These are phyloP conservation scores for Endoconidiophora laricicola DNA, from an alignment of 2,329 filamentous ascomycete genomes.

Conservation along the genomic window DNA sequence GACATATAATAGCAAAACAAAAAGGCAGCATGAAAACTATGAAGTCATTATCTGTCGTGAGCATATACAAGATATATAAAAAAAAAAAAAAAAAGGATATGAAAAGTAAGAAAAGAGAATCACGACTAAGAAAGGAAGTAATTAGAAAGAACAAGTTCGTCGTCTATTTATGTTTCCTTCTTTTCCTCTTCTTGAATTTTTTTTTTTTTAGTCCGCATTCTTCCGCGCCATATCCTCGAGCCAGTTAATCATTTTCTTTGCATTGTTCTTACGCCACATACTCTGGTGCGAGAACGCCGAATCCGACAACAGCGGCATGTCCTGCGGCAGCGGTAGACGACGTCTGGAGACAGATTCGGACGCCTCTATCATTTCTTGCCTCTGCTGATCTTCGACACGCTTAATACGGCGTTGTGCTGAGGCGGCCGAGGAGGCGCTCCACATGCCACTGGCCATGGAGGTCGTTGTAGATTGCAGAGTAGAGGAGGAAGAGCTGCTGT, in stretches of 20 bases:
- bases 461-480: too few species aligned
- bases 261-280: neutral
- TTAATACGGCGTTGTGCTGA: too few species aligned
- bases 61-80: neutral
- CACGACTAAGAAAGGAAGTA: too few species aligned
- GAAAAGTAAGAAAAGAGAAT: neutral
- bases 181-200: too few species aligned
- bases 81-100: neutral
- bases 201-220: too few species aligned
- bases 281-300: neutral
- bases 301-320: neutral
- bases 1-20: slow-evolving; percentile 10
- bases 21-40: slow-evolving; percentile 2
- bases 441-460: too few species aligned
- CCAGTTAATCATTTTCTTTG: slow-evolving; percentile 1
- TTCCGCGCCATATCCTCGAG: neutral
- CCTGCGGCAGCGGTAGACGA: neutral
- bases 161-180: too few species aligned
- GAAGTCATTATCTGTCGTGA: neutral
- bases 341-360: neutral
- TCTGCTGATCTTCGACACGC: neutral
- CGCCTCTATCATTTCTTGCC: neutral
- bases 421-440: neutral
- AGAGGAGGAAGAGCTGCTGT: too few species aligned
- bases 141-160: too few species aligned